Conservation (phyloP, 1,284 basidiomycete genomes). For the Neolentinus lepideus region DNA sequence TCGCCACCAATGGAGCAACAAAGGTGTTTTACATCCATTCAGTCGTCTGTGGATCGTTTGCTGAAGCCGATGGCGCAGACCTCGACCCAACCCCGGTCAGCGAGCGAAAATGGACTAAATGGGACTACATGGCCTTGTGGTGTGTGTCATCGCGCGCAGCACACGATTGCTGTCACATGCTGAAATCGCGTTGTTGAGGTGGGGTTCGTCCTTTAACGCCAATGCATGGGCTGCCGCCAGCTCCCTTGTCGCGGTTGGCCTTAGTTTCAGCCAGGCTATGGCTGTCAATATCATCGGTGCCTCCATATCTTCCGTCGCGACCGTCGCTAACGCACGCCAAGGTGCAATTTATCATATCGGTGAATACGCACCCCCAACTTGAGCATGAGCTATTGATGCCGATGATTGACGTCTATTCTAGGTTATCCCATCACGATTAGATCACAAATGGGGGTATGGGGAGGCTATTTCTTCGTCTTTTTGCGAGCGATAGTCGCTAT, state of each 20-base stretch:
- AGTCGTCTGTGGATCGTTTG: not conserved
- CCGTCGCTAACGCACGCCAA: conserved; percentile 1
- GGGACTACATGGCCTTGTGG: conserved; percentile 3
- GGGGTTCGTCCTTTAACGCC: not conserved
- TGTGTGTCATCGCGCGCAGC: too few species aligned
- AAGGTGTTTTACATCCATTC: not conserved
- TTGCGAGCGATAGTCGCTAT: conserved; percentile 3
- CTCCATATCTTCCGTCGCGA: not conserved
- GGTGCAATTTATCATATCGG: conserved; percentile 2
- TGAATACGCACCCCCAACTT: not conserved
- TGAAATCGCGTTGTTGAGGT: not conserved
- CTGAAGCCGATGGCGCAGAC: not conserved
- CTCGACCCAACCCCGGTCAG: not conserved
- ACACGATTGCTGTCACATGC: not conserved
- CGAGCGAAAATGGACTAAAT: conserved; percentile 2
- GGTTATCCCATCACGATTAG: conserved; percentile 2
- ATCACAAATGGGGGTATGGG: conserved; percentile 4
- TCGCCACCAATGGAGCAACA: conserved; percentile 4
- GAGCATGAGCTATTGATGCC: not conserved
- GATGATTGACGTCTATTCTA: not conserved
- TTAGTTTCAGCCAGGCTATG: conserved; percentile 1
- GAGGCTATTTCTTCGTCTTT: conserved; percentile 3
- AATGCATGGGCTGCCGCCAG: conserved; percentile 1
- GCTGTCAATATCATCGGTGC: conserved; percentile 2
- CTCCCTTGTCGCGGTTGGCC: conserved; percentile 1